These are phyloP conservation scores for Cicer judaicum DNA, from an alignment of 306 rosid genomes.

Conservation along the genomic window DNA sequence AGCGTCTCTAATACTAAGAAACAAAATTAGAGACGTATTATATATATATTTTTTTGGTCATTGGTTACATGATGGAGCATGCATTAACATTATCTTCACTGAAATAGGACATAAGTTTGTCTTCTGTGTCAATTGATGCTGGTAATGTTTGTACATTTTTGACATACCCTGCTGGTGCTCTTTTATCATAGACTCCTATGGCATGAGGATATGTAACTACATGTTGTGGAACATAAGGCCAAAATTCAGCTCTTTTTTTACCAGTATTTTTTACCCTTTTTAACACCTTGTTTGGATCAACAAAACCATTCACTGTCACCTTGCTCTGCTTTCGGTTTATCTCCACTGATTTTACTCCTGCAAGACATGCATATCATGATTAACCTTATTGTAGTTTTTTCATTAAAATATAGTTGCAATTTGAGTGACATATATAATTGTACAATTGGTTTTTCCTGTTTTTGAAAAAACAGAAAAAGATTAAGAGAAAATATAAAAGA, in stretches of 20 bases:
- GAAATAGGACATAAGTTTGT: conserved; percentile 63
- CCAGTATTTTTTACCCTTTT: conserved; percentile 74
- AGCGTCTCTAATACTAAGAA: not conserved
- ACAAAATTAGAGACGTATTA: not conserved
- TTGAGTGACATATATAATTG: not conserved
- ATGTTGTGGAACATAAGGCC: conserved; percentile 92
- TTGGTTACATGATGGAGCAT: conserved; percentile 72
- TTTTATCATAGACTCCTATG: conserved; percentile 73
- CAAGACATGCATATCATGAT: not conserved
- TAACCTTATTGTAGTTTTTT: not conserved
- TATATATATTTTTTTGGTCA: not conserved
- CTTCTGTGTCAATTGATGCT: conserved; percentile 51
- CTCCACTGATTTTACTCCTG: conserved; percentile 82
- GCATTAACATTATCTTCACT: conserved; percentile 89
- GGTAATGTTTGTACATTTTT: conserved; percentile 65
- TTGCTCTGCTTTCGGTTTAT: conserved; percentile 81
- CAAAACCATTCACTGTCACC: conserved; percentile 76
- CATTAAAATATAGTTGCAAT: not conserved
- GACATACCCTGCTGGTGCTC: conserved; percentile 80
- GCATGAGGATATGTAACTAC: conserved; percentile 68
- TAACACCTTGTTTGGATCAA: conserved; percentile 81
- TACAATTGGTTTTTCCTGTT: not conserved
- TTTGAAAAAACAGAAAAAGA: not conserved
- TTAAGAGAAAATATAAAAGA: not conserved
- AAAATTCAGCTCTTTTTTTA: conserved; percentile 75